Percentiles rank a stretch among this genome's conserved stretches.
Conservation (phyloP, 164 flowering plant species). For the Taxillus chinensis region DNA sequence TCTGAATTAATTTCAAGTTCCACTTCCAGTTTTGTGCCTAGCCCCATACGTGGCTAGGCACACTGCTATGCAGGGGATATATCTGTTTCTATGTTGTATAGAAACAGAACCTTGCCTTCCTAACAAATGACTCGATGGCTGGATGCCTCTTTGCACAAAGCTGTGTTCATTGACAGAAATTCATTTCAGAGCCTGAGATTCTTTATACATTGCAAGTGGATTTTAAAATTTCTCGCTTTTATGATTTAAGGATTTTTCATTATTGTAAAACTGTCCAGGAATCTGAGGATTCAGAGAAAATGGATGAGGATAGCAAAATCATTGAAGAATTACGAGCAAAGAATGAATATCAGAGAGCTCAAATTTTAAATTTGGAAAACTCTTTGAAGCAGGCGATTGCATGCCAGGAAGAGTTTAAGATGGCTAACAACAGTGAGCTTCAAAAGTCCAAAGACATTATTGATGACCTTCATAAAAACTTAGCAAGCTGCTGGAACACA, state of each 20-base stretch:
- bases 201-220: no score
- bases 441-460: conserved; percentile 61
- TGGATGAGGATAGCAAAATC: conserved; percentile 90
- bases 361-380: conserved; percentile 68
- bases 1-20: no score
- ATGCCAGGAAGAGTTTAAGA: conserved; percentile 51
- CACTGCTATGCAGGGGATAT: no score
- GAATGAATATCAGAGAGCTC: conserved; percentile 54
- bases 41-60: no score
- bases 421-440: conserved; percentile 40
- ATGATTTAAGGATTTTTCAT: no score
- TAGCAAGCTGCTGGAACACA: conserved; percentile 43
- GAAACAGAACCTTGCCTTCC: no score
- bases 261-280: conserved; percentile 36
- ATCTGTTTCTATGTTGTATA: no score
- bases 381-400: conserved; percentile 65
- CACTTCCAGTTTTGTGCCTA: no score
- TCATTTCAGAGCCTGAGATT: no score
- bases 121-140: no score
- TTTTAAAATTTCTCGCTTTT: no score
- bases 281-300: conserved; percentile 94
- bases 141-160: not conserved
- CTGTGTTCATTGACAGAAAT: no score
- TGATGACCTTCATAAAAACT: conserved; percentile 54
- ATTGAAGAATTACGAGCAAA: conserved; percentile 73